These are phyloP conservation scores for Cyclotella kingstonii DNA, from an alignment of 108 stramenopile species.

Conservation along the genomic window DNA sequence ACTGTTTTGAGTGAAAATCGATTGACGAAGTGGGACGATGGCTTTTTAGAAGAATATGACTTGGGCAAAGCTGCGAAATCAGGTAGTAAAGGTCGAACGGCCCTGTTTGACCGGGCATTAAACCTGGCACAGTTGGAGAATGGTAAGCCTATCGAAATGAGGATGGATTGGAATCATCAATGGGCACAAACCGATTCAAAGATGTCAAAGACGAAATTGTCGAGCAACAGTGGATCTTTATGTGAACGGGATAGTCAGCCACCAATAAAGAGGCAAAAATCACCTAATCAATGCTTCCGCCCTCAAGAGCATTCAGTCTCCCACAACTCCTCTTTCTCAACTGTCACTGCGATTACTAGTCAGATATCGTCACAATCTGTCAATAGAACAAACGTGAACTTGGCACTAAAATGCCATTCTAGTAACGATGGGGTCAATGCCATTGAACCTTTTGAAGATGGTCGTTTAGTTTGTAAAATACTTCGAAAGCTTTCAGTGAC, in stretches of 20 bases:
- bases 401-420: slow-evolving; percentile 13
- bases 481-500: slow-evolving; percentile 13
- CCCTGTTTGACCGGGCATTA: slow-evolving; percentile 62
- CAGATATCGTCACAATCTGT: neutral
- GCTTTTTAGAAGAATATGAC: slow-evolving; percentile 72
- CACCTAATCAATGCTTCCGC: too few species aligned
- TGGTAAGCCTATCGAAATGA: slow-evolving; percentile 66
- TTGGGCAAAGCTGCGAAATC: slow-evolving; percentile 73
- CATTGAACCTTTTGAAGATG: slow-evolving; percentile 44
- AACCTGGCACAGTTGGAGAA: slow-evolving; percentile 68
- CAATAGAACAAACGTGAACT: slow-evolving; percentile 23
- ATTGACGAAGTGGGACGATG: slow-evolving; percentile 64
- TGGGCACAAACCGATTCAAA: slow-evolving; percentile 17
- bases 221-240: neutral
- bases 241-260: slow-evolving; percentile 2
- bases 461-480: slow-evolving; percentile 43
- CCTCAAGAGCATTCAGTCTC: too few species aligned
- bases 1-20: slow-evolving; percentile 59
- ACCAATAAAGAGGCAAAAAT: slow-evolving; percentile 10
- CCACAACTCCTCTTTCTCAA: slow-evolving; percentile 1
- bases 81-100: slow-evolving; percentile 49
- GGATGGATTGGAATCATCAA: slow-evolving; percentile 86
- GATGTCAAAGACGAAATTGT: slow-evolving; percentile 2
- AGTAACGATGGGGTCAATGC: slow-evolving; percentile 21
- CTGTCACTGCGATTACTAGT: slow-evolving; percentile 1